These are phyloP conservation scores for barley (Hordeum vulgare) DNA, from an alignment of 176 grass and related monocot species.

Conservation along the genomic window DNA sequence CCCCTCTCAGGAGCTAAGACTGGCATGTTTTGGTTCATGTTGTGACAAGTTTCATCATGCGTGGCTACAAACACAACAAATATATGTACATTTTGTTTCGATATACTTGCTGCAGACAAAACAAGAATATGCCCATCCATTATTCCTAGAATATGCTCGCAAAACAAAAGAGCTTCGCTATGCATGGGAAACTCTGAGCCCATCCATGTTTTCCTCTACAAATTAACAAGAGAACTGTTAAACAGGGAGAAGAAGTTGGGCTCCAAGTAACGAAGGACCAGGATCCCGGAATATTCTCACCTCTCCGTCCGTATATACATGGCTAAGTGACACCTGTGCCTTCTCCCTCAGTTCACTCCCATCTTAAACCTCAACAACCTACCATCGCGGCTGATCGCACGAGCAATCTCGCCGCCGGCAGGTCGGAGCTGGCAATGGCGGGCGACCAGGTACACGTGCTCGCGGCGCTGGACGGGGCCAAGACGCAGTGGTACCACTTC, in stretches of 20 bases:
- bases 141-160: too few relatives aligned
- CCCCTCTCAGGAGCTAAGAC: too few relatives aligned
- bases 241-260: not conserved
- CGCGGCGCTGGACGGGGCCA: conserved; percentile 35
- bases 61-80: too few relatives aligned
- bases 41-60: too few relatives aligned
- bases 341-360: not conserved
- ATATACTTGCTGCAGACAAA: too few relatives aligned
- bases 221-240: not conserved
- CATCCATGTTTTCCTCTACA: conserved; percentile 5
- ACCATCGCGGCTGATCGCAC: not conserved
- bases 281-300: conserved; percentile 22
- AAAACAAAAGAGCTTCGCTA: too few relatives aligned
- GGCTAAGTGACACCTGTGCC: not conserved
- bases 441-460: conserved; percentile 30
- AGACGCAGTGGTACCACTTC: conserved; percentile 48
- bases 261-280: not conserved
- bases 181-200: not conserved
- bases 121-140: too few relatives aligned
- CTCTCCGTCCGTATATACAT: not conserved
- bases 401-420: not conserved
- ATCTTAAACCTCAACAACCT: not conserved
- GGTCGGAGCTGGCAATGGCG: not conserved
- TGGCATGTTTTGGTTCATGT: too few relatives aligned
- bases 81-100: too few relatives aligned